Evolutionary conservation across 495 filamentous ascomycete species (phyloP).

Genomic region (Elasticomyces elasticus): DNA sequence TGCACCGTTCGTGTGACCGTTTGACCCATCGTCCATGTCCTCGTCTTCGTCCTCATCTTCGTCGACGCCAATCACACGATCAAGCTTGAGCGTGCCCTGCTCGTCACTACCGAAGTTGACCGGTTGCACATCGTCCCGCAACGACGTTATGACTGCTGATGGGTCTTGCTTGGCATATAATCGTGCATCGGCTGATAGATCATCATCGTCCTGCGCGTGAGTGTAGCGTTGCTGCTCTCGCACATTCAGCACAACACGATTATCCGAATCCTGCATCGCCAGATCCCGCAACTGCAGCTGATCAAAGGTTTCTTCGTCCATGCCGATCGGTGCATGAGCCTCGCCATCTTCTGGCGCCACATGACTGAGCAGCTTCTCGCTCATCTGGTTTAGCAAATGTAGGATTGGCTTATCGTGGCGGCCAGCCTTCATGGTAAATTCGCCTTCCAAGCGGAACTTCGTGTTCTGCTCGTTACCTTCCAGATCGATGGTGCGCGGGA

Average conservation of each 20-base stretch:
- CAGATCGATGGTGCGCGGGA: conserved; percentile 83
- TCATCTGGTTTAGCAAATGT: conserved; percentile 72
- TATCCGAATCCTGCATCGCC: conserved; percentile 58
- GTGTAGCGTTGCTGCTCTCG: conserved; percentile 9
- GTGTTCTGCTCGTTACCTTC: conserved; percentile 90
- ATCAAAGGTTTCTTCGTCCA: conserved; percentile 66
- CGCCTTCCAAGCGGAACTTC: conserved; percentile 66
- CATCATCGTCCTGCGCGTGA: conserved; percentile 23
- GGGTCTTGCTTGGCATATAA: conserved; percentile 59
- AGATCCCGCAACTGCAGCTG: conserved; percentile 75
- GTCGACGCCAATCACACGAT: conserved; percentile 48
- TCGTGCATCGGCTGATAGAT: conserved; percentile 45
- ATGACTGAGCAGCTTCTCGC: conserved; percentile 81
- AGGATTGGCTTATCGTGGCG: conserved; percentile 64
- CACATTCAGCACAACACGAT: conserved; percentile 73
- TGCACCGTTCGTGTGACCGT: background rate
- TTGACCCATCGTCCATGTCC: conserved; percentile 22
- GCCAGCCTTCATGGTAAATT: conserved; percentile 72
- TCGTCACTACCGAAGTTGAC: conserved; percentile 38
- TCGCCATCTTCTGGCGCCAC: conserved; percentile 68
- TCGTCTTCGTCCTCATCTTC: conserved; percentile 54
- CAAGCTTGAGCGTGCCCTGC: conserved; percentile 39
- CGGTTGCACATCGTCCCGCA: conserved; percentile 51
- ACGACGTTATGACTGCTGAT: conserved; percentile 48
- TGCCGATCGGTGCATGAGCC: conserved; percentile 49